Evolutionary conservation across 1,139 yeast species (phyloP), one percentile per base, ranked within the genome.

Genomic region (Candida smagusa): DNA sequence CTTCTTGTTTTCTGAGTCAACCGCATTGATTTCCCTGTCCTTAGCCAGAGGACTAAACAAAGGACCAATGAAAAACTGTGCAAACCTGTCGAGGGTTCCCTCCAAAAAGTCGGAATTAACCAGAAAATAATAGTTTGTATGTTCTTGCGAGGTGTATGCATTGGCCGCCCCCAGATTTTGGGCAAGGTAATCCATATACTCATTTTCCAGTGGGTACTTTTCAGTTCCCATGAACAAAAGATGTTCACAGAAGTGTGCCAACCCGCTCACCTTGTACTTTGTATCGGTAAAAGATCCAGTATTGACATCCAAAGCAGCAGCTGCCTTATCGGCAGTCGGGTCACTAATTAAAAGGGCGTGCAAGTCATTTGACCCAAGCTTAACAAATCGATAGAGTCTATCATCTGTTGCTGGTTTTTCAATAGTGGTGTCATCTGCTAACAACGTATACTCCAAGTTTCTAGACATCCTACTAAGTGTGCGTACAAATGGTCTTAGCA

Each of bases 181-280:
- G 6, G 95, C 74, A 43, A 92, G 66, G 57, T 75, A 92, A 39
- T 82, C 77, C 33, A 83, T 72, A 59, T 92, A 92, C 50, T 88
- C 97, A 58, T 88, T 89, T 59, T 92, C 98, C 42, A 75, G 72
- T 0, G 98, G 98, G 53, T 84, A 92, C 61, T 89, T 90, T 49
- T 77, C 72, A 4, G 97, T 90, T n/a, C 98, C 98, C 96, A 92
- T 88, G 59, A 92, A 92, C 44, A 92, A 68, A 48, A 92, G 70
- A 62, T 92, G 98, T 64, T 92, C 98, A 63, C 97, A 89, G 60
- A 92, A 92, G 62, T 92, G 98, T 2, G 98, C 98, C 44, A 92
- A 68, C 1, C 98, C 98, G 2, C 90, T 84, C 23, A 88, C 60
- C 22, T 72, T 68, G 44, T 61, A 71, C 36, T 74, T 70, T 12